Conservation (phyloP, 768 basidiomycete species). For the Kwoniella europaea region DNA sequence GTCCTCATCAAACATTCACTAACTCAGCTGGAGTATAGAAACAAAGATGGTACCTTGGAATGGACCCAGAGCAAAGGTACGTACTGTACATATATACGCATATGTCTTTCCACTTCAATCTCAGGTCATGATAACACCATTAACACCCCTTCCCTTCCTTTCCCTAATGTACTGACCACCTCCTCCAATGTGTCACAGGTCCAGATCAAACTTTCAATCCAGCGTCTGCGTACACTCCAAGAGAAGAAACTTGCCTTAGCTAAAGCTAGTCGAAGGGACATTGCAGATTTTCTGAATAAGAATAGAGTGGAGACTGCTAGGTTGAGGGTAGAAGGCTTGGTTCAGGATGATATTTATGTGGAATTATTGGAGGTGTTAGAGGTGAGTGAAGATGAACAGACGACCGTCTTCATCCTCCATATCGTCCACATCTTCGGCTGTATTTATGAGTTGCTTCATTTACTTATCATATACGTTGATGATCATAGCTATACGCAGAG, state of each 20-base stretch:
- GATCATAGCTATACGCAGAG: constrained; percentile 81
- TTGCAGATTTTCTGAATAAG: constrained; percentile 57
- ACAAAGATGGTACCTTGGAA: constrained; percentile 49
- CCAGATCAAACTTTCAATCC: constrained; percentile 73
- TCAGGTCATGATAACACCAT: background rate
- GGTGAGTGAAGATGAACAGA: constrained; percentile 30
- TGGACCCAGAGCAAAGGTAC: constrained; percentile 49
- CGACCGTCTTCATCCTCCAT: background rate
- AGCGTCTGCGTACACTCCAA: constrained; percentile 72
- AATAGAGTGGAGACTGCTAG: constrained; percentile 63
- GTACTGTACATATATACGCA: background rate
- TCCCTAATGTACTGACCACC: background rate
- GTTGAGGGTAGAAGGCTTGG: constrained; percentile 53
- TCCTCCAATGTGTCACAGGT: constrained; percentile 27
- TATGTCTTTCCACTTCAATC: background rate
- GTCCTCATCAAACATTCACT: background rate
- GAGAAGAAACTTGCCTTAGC: constrained; percentile 91
- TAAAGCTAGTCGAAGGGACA: constrained; percentile 63
- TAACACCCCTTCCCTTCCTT: background rate
- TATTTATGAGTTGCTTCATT: too few relatives aligned
- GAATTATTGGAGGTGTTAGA: constrained; percentile 91
- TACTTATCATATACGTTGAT: background rate
- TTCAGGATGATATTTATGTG: constrained; percentile 46
- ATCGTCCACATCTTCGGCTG: background rate
- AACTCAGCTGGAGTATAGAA: background rate